Conservation (phyloP, 305 asterid species). For the Solanum hybrid region DNA sequence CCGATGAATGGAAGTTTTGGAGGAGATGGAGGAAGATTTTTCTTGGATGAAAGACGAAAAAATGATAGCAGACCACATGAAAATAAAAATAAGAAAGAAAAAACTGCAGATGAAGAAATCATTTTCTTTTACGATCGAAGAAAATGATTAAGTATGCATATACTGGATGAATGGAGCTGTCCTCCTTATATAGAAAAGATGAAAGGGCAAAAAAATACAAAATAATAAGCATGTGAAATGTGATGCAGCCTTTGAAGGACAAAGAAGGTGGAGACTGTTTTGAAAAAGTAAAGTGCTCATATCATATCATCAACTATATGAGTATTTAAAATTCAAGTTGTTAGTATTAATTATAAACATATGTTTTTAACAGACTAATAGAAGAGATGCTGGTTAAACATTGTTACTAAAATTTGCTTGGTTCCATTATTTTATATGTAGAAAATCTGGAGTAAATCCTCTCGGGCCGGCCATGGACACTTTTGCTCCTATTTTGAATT, state of each 20-base stretch:
- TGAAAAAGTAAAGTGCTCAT: neutral
- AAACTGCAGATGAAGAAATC: neutral
- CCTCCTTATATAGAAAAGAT: neutral
- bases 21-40: conserved; percentile 32
- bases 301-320: neutral
- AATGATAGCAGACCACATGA: neutral
- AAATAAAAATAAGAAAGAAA: neutral
- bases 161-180: neutral
- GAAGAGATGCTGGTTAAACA: neutral
- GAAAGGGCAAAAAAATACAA: neutral
- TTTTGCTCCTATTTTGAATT: neutral
- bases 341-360: too few relatives aligned
- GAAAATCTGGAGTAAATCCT: neutral
- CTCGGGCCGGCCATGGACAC: neutral
- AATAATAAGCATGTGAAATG: neutral
- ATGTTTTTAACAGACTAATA: neutral
- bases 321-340: neutral
- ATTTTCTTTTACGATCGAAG: neutral
- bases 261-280: neutral
- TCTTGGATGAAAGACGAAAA: neutral
- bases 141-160: neutral
- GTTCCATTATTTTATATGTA: neutral
- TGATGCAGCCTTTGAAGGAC: neutral
- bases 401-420: neutral
- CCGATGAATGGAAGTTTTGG: conserved; percentile 38